Conservation (phyloP, 352 stramenopile genomes). For the Phytophthora rubi region DNA sequence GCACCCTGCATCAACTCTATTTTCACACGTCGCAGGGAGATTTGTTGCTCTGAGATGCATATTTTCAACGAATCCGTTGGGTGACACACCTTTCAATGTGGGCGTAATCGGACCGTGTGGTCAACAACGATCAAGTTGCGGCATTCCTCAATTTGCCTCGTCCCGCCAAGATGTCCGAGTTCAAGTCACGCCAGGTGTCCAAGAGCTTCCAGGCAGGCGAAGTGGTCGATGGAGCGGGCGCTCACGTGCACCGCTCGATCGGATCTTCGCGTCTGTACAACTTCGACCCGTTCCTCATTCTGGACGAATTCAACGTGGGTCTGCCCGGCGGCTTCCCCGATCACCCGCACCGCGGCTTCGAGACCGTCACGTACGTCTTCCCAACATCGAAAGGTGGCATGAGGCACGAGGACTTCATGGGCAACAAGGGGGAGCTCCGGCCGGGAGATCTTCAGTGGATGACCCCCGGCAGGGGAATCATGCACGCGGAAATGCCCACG, state of each 20-base stretch:
- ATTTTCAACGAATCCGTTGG: background rate
- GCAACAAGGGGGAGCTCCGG: slow-evolving; percentile 49
- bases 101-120: background rate
- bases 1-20: no score
- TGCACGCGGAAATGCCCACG: slow-evolving; percentile 51
- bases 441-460: slow-evolving; percentile 62
- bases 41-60: background rate
- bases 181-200: background rate
- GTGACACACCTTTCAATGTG: background rate
- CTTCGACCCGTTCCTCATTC: slow-evolving; percentile 54
- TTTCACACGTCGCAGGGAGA: background rate
- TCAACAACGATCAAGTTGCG: background rate
- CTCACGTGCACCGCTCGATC: slow-evolving; percentile 51
- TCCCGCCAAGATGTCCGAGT: background rate
- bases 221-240: slow-evolving; percentile 30
- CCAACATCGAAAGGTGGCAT: slow-evolving; percentile 75
- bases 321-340: slow-evolving; percentile 82
- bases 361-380: slow-evolving; percentile 92
- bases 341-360: slow-evolving; percentile 91
- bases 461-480: slow-evolving; percentile 48
- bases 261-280: slow-evolving; percentile 43
- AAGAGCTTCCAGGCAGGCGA: background rate
- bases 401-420: slow-evolving; percentile 83
- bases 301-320: slow-evolving; percentile 51
- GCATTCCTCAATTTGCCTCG: no score